These are phyloP conservation scores for Tagetes patula DNA, from an alignment of 129 eudicot genomes.

Conservation along the genomic window DNA sequence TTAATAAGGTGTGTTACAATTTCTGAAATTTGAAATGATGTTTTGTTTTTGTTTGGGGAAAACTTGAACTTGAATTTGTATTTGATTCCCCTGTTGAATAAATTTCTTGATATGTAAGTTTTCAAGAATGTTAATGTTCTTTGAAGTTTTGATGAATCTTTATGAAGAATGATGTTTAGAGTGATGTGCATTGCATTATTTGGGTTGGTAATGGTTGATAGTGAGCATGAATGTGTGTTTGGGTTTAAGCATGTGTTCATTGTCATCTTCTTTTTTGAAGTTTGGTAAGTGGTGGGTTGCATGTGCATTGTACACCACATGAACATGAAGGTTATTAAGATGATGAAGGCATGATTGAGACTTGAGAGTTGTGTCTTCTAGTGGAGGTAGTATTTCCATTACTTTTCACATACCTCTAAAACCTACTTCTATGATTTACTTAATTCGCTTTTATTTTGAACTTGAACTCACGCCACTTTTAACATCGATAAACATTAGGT, in stretches of 20 bases:
- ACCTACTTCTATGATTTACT: too few species aligned
- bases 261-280: neutral
- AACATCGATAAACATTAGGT: too few species aligned
- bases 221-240: neutral
- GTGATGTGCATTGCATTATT: neutral
- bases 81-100: slow-evolving; percentile 34
- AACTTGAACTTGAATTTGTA: neutral
- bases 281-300: neutral
- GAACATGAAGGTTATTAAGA: too few species aligned
- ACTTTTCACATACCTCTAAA: too few species aligned
- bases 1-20: neutral
- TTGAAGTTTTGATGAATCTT: slow-evolving; percentile 14
- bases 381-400: too few species aligned
- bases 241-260: neutral
- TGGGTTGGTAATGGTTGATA: neutral
- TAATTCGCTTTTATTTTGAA: too few species aligned
- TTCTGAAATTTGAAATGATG: slow-evolving; percentile 3
- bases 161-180: neutral
- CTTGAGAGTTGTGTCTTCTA: too few species aligned
- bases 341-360: too few species aligned
- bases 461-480: too few species aligned
- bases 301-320: slow-evolving; percentile 1
- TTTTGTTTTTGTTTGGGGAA: slow-evolving; percentile 20
- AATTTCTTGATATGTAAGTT: slow-evolving; percentile 2
- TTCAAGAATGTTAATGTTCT: neutral